A percentile compares a stretch with the other conserved stretches of the same genome.
Conservation (phyloP, 2,329 filamentous ascomycete genomes). For the Alternaria solani region DNA sequence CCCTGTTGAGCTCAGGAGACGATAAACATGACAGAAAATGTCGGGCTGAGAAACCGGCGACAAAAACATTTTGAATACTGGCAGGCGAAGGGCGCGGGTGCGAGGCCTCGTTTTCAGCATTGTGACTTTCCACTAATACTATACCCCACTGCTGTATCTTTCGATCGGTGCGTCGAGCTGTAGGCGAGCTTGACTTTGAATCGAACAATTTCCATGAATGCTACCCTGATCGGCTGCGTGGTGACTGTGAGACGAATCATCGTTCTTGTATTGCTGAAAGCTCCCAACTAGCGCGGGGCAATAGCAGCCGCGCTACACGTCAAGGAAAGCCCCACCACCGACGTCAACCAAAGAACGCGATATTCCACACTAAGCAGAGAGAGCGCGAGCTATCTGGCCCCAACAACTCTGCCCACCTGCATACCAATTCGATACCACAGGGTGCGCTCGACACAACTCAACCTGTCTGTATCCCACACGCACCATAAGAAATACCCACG, state of each 20-base stretch:
- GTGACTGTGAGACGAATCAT: not conserved
- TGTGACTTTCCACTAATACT: conserved; percentile 39
- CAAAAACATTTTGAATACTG: not conserved
- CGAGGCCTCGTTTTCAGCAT: conserved; percentile 7
- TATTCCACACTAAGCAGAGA: conserved; percentile 3
- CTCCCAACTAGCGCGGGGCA: conserved; percentile 30
- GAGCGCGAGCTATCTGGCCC: not conserved
- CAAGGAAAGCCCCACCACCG: conserved; percentile 25
- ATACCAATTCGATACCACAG: not conserved
- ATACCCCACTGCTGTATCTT: conserved; percentile 43
- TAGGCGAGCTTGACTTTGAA: conserved; percentile 4
- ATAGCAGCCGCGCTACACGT: conserved; percentile 14
- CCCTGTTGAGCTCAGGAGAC: not conserved
- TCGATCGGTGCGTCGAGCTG: conserved; percentile 22
- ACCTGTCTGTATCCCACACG: not conserved
- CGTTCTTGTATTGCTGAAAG: conserved; percentile 1
- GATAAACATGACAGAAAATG: not conserved
- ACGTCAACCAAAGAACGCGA: conserved; percentile 15
- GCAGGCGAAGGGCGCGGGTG: not conserved
- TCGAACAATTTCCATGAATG: not conserved
- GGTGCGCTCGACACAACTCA: not conserved
- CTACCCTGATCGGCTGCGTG: not conserved
- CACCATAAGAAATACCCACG: not conserved
- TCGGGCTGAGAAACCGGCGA: not conserved
- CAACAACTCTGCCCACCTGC: not conserved